Percentiles rank a stretch among this genome's conserved stretches.
These are phyloP conservation scores for Ganoderma leucocontextum DNA, from an alignment of 1,284 basidiomycete genomes.

Conservation along the genomic window DNA sequence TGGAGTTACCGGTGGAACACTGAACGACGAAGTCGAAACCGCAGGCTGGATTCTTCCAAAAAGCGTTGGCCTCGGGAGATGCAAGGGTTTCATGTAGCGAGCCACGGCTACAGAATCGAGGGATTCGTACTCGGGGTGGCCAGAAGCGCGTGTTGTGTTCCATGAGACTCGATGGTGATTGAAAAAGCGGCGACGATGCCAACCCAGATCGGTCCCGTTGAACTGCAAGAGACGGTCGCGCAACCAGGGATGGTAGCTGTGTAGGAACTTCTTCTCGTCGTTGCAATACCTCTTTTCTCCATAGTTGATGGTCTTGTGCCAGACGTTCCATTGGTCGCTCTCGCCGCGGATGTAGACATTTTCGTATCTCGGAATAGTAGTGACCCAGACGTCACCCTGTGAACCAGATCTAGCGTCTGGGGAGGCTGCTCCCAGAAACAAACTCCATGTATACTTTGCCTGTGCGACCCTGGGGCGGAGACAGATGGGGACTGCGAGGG, in stretches of 20 bases:
- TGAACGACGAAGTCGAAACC: neutral
- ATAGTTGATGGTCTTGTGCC: constrained; percentile 6
- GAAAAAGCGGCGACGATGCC: constrained; percentile 8
- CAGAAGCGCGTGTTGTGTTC: neutral
- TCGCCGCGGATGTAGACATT: constrained; percentile 11
- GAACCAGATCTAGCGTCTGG: neutral
- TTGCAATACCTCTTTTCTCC: neutral
- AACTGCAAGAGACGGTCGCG: constrained; percentile 20
- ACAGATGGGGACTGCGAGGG: neutral
- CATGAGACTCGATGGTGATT: neutral
- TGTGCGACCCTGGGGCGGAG: neutral
- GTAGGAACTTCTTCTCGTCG: neutral
- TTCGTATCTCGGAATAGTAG: neutral
- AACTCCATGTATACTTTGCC: neutral
- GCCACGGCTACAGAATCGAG: neutral
- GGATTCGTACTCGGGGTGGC: neutral
- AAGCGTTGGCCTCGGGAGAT: neutral
- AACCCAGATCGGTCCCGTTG: constrained; percentile 7
- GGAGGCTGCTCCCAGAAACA: neutral
- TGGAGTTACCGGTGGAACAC: neutral
- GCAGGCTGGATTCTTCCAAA: neutral
- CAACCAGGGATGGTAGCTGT: constrained; percentile 24
- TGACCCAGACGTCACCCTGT: constrained; percentile 17
- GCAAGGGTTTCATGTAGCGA: neutral
- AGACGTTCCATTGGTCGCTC: constrained; percentile 6